phyloP scores from a whole-genome alignment of 2,329 filamentous ascomycete species.

The Aspergillus fructus region DNA sequence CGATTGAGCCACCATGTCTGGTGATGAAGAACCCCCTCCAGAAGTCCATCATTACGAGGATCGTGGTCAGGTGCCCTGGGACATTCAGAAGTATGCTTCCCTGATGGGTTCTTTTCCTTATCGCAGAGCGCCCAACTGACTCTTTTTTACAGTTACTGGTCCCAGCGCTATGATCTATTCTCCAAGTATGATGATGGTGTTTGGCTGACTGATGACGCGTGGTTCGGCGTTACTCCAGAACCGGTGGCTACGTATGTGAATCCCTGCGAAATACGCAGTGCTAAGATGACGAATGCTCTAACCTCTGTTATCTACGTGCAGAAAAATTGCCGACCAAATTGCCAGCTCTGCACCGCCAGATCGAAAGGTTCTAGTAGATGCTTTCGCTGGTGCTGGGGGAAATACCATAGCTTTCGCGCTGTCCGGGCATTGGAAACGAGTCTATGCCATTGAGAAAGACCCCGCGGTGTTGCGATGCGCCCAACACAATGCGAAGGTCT shows the following conservation, averaged over 20 bases:
- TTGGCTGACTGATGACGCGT: conserved; percentile 87
- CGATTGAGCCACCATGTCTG: conserved; percentile 26
- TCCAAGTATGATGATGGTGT: conserved; percentile 83
- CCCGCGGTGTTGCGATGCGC: conserved; percentile 79
- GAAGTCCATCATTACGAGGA: conserved; percentile 69
- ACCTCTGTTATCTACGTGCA: conserved; percentile 28
- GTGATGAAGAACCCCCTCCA: conserved; percentile 29
- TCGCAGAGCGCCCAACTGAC: conserved; percentile 6
- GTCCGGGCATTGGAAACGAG: conserved; percentile 72
- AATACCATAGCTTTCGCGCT: conserved; percentile 94
- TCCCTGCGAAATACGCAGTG: neutral
- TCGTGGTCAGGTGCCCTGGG: conserved; percentile 70
- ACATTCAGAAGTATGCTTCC: conserved; percentile 75
- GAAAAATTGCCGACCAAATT: conserved; percentile 75
- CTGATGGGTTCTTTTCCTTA: neutral
- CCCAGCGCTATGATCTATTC: conserved; percentile 85
- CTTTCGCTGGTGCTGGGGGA: conserved; percentile 87
- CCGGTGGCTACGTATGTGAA: conserved; percentile 72
- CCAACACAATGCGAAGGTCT: conserved; percentile 85
- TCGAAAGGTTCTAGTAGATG: conserved; percentile 74
- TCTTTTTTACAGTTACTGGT: conserved; percentile 69
- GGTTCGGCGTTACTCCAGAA: conserved; percentile 97
- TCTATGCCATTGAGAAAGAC: conserved; percentile 89
- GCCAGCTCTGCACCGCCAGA: conserved; percentile 52
- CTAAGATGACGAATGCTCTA: neutral